Evolutionary conservation across 108 stramenopile genomes (phyloP).

Genomic region (Nitzschia putrida): DNA sequence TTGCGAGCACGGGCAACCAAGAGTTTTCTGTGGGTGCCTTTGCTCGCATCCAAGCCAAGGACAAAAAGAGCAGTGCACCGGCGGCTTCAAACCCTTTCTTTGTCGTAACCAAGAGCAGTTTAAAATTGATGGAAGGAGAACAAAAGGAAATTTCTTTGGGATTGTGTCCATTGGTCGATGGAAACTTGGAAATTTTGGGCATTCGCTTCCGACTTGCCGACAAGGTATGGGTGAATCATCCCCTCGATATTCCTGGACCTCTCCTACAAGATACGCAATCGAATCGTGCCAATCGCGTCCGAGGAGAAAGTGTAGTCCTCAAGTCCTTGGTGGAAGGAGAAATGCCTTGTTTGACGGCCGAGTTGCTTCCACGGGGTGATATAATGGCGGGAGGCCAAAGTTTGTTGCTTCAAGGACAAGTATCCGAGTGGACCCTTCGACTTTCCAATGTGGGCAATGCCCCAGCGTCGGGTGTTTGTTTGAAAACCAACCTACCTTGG

Average conservation of each 20-base stretch:
- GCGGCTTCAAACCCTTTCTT: constrained; percentile 61
- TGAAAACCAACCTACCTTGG: constrained; percentile 88
- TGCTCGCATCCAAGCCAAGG: constrained; percentile 45
- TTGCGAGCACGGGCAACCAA: constrained; percentile 59
- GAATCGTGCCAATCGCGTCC: constrained; percentile 67
- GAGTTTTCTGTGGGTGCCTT: constrained; percentile 64
- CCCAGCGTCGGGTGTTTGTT: constrained; percentile 56
- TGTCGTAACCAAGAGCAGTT: constrained; percentile 66
- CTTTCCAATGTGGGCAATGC: constrained; percentile 80
- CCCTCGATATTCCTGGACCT: constrained; percentile 63
- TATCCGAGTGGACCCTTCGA: constrained; percentile 73
- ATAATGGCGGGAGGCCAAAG: constrained; percentile 1
- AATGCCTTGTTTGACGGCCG: constrained; percentile 78
- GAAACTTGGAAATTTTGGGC: constrained; percentile 76
- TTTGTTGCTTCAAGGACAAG: constrained; percentile 69
- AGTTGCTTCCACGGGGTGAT: constrained; percentile 33
- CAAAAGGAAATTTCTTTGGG: constrained; percentile 45
- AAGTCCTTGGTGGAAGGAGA: constrained; percentile 68
- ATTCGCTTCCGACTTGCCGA: constrained; percentile 69
- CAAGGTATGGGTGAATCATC: constrained; percentile 82
- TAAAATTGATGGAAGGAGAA: constrained; percentile 48
- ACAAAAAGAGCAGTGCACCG: constrained; percentile 31
- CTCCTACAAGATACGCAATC: constrained; percentile 68
- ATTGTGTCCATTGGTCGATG: constrained; percentile 71
- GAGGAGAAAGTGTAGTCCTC: constrained; percentile 65